Percentiles rank a stretch among this genome's conserved stretches.
phyloP scores from a whole-genome alignment of 2,329 filamentous ascomycete species.

The Orbilia ellipsospora region DNA sequence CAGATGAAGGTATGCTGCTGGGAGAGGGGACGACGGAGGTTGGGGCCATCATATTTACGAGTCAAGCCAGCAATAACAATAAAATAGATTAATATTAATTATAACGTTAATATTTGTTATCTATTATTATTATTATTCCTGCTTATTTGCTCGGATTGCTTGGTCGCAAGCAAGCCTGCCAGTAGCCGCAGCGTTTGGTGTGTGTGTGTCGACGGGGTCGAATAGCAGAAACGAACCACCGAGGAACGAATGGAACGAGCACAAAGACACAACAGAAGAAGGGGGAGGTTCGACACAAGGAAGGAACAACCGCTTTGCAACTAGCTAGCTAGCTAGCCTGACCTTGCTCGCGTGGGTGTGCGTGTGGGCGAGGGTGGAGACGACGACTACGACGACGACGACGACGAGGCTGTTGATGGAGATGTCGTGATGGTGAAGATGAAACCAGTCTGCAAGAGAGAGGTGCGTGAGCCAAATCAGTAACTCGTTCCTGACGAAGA shows the following conservation, averaged over 20 bases:
- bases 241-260: background rate
- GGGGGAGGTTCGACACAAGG: background rate
- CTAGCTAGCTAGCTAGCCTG: slow-evolving; percentile 31
- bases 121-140: slow-evolving; percentile 1
- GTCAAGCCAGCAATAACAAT: background rate
- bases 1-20: slow-evolving; percentile 34
- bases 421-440: too few relatives aligned
- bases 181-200: too few relatives aligned
- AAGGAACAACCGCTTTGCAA: background rate
- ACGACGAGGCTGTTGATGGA: too few relatives aligned
- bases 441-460: too few relatives aligned
- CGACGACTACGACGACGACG: too few relatives aligned
- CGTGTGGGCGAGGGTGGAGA: too few relatives aligned
- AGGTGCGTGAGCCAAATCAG: too few relatives aligned
- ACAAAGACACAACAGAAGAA: background rate
- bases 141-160: background rate
- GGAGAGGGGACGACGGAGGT: slow-evolving; percentile 49
- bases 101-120: background rate
- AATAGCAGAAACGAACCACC: too few relatives aligned
- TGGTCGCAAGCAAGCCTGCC: too few relatives aligned
- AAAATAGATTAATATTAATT: background rate
- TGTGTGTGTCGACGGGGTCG: too few relatives aligned
- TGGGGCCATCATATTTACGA: slow-evolving; percentile 47
- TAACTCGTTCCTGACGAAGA: too few relatives aligned
- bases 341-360: too few relatives aligned